Evolutionary conservation across 1,139 yeast genomes (phyloP), one percentile per base, ranked within the genome.

Genomic region (Magnusiomyces suaveolens): DNA sequence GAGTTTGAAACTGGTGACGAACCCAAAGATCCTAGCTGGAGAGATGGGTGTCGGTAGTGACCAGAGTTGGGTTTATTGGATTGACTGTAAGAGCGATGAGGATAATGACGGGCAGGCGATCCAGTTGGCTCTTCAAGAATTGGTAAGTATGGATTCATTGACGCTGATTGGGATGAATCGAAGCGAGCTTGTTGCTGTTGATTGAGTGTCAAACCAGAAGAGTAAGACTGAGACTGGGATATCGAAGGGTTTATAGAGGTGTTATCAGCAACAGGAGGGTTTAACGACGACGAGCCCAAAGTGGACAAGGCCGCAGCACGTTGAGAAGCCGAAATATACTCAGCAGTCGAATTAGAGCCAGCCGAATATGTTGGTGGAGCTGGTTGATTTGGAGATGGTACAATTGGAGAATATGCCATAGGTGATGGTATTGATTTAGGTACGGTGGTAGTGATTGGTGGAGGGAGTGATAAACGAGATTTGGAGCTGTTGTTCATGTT

Each of bases 381-480:
- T 14, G 8, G 41, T 10, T 10, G 18, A 36, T n/a, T 48, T 2
- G 51, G 18, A 14, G 51, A 38, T 1, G 51, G 21, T 23, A 3
- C 14, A 23, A 38, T 38, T 21, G 51, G 51, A 3, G 51, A 48
- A 21, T 48, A 48, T 6, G 33, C 51, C 51, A 48, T 48, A 16
- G 51, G 51, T 21, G 51, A 48, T 4, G 51, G 51, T 25, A 39
- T 39, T 23, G 51, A 36, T 26, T 23, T 38, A 25, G 43, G 51
- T 24, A 29, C 48, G 16, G 48, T 25, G 14, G 33, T 26, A 2
- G 48, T 18, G 24, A 32, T 10, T n/a, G 48, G 23, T 2, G 38
- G 38, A 6, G 36, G 38, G 2, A 46, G 21, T 8, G 38, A n/a
- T n/a, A 32, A 18, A 29, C 25, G 44, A 20, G 44, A 14, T 16